Percentiles rank a stretch among this genome's conserved stretches.
Evolutionary conservation across 2,329 filamentous ascomycete species (phyloP).

Genomic region (Aspergillus fumigatus): DNA sequence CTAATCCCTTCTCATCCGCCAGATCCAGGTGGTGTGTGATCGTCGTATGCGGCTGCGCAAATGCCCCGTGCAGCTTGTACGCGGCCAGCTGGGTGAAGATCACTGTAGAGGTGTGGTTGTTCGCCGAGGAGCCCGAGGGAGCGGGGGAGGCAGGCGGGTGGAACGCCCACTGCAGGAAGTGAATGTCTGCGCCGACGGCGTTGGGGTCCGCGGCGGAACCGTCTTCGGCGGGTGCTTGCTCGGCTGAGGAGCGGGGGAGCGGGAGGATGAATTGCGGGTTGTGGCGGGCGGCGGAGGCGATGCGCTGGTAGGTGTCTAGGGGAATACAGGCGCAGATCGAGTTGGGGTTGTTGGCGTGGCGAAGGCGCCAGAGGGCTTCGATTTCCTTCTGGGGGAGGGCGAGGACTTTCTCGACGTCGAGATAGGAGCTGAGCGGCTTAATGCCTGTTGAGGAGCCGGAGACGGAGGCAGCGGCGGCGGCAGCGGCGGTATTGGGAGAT

Average conservation of each 20-base stretch:
- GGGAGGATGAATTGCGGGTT: conserved; percentile 91
- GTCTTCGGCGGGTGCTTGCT: conserved; percentile 11
- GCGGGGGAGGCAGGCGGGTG: conserved; percentile 53
- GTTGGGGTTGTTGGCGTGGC: conserved; percentile 67
- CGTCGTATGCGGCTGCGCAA: conserved; percentile 85
- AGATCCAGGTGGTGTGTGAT: conserved; percentile 88
- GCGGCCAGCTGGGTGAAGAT: conserved; percentile 93
- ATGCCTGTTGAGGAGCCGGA: conserved; percentile 50
- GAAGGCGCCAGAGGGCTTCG: conserved; percentile 82
- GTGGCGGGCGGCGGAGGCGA: conserved; percentile 65
- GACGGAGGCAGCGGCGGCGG: conserved; percentile 40
- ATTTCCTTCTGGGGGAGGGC: conserved; percentile 75
- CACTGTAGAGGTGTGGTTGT: conserved; percentile 63
- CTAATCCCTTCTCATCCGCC: conserved; percentile 66
- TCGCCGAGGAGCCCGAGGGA: conserved; percentile 33
- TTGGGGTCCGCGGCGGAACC: conserved; percentile 26
- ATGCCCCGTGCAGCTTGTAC: conserved; percentile 87
- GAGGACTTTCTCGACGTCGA: conserved; percentile 76
- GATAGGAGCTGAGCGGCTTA: conserved; percentile 62
- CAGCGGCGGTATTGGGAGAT: conserved; percentile 29
- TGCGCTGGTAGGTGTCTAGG: conserved; percentile 64
- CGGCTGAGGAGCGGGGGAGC: conserved; percentile 50
- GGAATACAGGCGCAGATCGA: conserved; percentile 84
- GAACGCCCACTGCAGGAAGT: conserved; percentile 96
- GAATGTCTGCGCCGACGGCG: conserved; percentile 72